A percentile compares a stretch with the other conserved stretches of the same genome.
Evolutionary conservation across 139 green algal genomes (phyloP).

Genomic region (Closterium sp.): DNA sequence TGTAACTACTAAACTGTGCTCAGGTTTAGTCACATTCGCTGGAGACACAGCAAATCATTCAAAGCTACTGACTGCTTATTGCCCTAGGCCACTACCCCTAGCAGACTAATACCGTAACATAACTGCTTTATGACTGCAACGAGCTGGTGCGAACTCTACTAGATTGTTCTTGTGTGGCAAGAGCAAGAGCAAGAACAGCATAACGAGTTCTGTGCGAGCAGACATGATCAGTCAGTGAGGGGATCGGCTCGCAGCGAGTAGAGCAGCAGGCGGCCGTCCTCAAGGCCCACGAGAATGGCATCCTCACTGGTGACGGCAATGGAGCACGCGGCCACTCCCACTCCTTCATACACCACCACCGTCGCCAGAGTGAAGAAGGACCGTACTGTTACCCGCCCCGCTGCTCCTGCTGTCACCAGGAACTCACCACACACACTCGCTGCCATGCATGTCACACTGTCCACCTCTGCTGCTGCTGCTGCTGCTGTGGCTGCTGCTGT

Average conservation of each 20-base stretch:
- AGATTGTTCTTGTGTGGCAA: too few relatives aligned
- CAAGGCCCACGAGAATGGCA: slow-evolving; percentile 3
- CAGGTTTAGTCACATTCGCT: too few relatives aligned
- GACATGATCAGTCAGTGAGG: background rate
- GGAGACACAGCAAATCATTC: too few relatives aligned
- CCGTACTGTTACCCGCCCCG: background rate
- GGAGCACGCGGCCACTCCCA: background rate
- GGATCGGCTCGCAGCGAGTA: background rate
- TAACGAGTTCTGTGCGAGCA: background rate
- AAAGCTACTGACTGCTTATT: too few relatives aligned
- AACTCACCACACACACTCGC: slow-evolving; percentile 13
- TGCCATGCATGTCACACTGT: slow-evolving; percentile 8
- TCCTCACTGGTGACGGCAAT: slow-evolving; percentile 12
- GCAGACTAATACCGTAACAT: too few relatives aligned
- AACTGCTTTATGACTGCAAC: too few relatives aligned
- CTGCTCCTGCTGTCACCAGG: slow-evolving; percentile 7
- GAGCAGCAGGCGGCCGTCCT: background rate
- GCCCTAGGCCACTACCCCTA: too few relatives aligned
- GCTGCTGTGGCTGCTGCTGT: background rate
- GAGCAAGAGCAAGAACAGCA: too few relatives aligned
- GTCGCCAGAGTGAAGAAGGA: background rate
- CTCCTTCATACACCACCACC: background rate
- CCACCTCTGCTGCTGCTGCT: background rate
- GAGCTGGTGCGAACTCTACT: too few relatives aligned
- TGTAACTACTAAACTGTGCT: too few relatives aligned